These are phyloP conservation scores for Tylopilus balloui DNA, from an alignment of 768 basidiomycete genomes.

Conservation along the genomic window DNA sequence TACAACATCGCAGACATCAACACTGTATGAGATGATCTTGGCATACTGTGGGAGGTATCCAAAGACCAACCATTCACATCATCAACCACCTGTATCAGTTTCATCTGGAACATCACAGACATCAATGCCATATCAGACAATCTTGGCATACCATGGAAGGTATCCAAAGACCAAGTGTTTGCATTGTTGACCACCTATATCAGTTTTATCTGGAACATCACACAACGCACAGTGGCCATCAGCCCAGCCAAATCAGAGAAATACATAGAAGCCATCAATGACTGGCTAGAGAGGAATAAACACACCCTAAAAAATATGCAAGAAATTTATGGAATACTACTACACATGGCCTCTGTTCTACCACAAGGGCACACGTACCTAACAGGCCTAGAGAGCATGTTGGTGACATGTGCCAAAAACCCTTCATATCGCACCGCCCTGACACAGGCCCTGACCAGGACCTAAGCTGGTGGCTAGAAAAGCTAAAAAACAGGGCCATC, in stretches of 20 bases:
- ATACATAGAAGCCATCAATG: not conserved
- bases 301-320: slow-evolving; percentile 4
- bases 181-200: not conserved
- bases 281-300: not conserved
- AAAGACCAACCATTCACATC: slow-evolving; percentile 10
- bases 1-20: slow-evolving; percentile 4
- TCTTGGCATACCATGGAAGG: slow-evolving; percentile 8
- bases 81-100: not conserved
- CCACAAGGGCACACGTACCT: slow-evolving; percentile 36
- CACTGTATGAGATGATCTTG: not conserved
- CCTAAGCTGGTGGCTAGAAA: too few relatives aligned
- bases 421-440: slow-evolving; percentile 28
- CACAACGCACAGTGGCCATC: too few relatives aligned
- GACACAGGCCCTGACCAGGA: not conserved
- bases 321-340: slow-evolving; percentile 4
- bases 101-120: not conserved
- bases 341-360: slow-evolving; percentile 20
- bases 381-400: slow-evolving; percentile 16
- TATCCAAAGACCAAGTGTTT: slow-evolving; percentile 11
- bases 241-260: too few relatives aligned
- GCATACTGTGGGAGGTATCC: slow-evolving; percentile 5
- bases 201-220: not conserved
- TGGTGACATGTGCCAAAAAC: slow-evolving; percentile 6
- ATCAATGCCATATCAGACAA: not conserved
- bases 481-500: too few relatives aligned